Evolutionary conservation across 352 stramenopile genomes (phyloP).

Genomic region (Pythium brachiatum): DNA sequence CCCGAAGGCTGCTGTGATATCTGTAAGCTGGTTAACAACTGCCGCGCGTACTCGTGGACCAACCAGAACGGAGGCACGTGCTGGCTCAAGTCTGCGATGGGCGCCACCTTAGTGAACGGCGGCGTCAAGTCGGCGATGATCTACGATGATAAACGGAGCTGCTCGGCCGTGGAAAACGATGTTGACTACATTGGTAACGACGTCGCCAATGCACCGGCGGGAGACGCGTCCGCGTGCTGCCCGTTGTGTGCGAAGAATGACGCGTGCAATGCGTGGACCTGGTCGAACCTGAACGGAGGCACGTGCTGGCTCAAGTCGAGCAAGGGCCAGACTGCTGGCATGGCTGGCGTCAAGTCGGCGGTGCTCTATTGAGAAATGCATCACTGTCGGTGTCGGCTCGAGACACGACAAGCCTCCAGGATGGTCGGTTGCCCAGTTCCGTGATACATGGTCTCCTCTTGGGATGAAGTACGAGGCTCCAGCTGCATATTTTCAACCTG

Average conservation of each 20-base stretch:
- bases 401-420: no score
- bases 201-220: no score
- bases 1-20: background rate
- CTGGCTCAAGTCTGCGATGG: constrained; percentile 23
- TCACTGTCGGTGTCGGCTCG: no score
- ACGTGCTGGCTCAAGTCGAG: background rate
- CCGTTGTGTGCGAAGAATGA: background rate
- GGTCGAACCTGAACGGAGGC: background rate
- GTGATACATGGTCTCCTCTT: no score
- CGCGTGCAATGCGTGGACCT: background rate
- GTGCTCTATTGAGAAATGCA: background rate
- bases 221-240: background rate
- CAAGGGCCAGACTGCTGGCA: background rate
- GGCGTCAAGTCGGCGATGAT: background rate
- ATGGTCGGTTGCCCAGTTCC: no score
- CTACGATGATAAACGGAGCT: no score
- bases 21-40: background rate
- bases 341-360: background rate
- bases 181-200: no score
- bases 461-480: no score
- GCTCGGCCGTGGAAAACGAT: background rate
- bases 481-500: no score
- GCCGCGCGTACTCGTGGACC: constrained; percentile 24
- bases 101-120: no score
- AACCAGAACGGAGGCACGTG: constrained; percentile 25